phyloP scores from a whole-genome alignment of 306 rosid genomes.

The Ormosia semicastrata region DNA sequence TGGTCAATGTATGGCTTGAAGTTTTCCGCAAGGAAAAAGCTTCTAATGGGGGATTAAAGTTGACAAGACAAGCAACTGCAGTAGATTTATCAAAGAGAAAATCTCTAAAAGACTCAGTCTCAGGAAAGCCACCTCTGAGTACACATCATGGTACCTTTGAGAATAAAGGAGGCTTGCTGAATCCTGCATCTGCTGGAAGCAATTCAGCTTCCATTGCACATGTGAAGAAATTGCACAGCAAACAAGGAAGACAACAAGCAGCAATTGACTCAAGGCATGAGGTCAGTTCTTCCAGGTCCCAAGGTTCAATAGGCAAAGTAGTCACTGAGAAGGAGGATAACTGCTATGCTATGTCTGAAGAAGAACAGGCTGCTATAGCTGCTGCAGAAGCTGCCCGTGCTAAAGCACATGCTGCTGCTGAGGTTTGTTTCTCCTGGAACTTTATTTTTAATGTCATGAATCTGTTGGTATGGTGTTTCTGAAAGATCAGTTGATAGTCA shows the following conservation, averaged over 20 bases:
- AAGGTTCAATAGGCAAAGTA: conserved; percentile 52
- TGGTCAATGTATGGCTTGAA: conserved; percentile 98
- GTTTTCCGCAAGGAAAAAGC: conserved; percentile 96
- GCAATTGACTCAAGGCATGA: conserved; percentile 57
- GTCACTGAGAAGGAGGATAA: conserved; percentile 43
- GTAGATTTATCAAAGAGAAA: conserved; percentile 73
- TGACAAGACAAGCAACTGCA: conserved; percentile 61
- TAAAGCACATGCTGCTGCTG: conserved; percentile 93
- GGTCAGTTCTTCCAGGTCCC: conserved; percentile 61
- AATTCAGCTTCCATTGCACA: conserved; percentile 47
- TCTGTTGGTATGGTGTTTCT: conserved; percentile 18
- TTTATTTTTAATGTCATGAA: conserved; percentile 7
- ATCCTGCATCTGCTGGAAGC: conserved; percentile 56
- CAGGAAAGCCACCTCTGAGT: conserved; percentile 83
- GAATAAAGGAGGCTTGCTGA: conserved; percentile 55
- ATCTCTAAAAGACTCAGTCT: conserved; percentile 58
- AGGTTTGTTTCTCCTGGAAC: conserved; percentile 59
- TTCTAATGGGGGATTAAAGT: conserved; percentile 71
- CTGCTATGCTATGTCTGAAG: conserved; percentile 60
- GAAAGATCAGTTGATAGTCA: conserved; percentile 10
- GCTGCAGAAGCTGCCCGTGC: conserved; percentile 98
- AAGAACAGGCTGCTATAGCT: conserved; percentile 90
- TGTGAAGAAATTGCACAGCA: conserved; percentile 53
- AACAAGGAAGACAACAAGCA: conserved; percentile 51
- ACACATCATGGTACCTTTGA: conserved; percentile 56